A percentile compares a stretch with the other conserved stretches of the same genome.
Conservation (phyloP, 768 basidiomycete species). For the Leccinum truebloodii region DNA sequence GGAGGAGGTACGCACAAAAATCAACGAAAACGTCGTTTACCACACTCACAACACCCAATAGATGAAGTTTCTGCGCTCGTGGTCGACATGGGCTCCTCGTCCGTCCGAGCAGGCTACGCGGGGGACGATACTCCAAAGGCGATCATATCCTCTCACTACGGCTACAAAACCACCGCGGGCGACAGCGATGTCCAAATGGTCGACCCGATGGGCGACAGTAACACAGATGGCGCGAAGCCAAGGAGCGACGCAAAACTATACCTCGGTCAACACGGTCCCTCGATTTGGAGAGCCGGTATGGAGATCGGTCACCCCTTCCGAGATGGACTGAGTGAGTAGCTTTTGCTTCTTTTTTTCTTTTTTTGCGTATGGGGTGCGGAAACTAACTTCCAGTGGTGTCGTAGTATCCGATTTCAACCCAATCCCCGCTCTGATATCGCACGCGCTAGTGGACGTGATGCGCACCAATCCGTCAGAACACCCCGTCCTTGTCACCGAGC, state of each 20-base stretch:
- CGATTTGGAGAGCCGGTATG: slow-evolving; percentile 89
- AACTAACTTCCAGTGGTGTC: slow-evolving; percentile 2
- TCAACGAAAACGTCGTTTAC: neutral
- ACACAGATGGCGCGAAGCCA: slow-evolving; percentile 32
- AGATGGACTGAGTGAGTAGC: slow-evolving; percentile 78
- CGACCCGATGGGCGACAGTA: slow-evolving; percentile 40
- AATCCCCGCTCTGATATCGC: slow-evolving; percentile 66
- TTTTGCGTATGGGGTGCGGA: neutral
- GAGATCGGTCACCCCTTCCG: slow-evolving; percentile 79
- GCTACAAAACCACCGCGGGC: slow-evolving; percentile 53
- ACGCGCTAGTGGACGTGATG: slow-evolving; percentile 78
- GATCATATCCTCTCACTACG: slow-evolving; percentile 87
- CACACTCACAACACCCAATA: slow-evolving; percentile 33
- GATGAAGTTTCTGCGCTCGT: slow-evolving; percentile 98
- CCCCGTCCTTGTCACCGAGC: slow-evolving; percentile 91
- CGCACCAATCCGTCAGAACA: slow-evolving; percentile 79
- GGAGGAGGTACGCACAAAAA: slow-evolving; percentile 66
- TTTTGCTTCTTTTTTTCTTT: neutral
- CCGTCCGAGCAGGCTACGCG: slow-evolving; percentile 93
- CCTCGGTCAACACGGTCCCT: slow-evolving; percentile 86
- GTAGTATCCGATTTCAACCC: slow-evolving; percentile 78
- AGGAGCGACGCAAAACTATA: slow-evolving; percentile 61
- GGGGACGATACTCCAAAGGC: slow-evolving; percentile 96
- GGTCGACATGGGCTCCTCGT: slow-evolving; percentile 89
- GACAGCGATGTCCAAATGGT: slow-evolving; percentile 39